Conservation (phyloP, 495 filamentous ascomycete species). For the Recurvomyces mirabilis region DNA sequence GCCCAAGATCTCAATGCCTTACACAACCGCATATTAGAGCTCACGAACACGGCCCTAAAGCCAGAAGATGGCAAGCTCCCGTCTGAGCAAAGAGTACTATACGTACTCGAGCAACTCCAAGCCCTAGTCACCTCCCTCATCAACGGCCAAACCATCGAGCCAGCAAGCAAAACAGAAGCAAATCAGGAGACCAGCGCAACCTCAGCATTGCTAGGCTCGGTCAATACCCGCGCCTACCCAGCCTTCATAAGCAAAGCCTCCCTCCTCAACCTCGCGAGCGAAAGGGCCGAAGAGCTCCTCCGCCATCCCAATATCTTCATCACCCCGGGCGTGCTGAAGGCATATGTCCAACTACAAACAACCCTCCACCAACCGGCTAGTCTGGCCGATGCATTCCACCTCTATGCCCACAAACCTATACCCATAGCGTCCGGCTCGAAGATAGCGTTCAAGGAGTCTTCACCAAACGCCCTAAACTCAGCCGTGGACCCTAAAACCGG, state of each 20-base stretch:
- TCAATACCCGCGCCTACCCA: constrained; percentile 19
- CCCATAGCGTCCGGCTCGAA: constrained; percentile 30
- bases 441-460: constrained; percentile 48
- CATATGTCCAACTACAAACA: constrained; percentile 61
- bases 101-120: constrained; percentile 15
- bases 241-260: constrained; percentile 16
- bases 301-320: constrained; percentile 73
- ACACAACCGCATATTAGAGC: constrained; percentile 14
- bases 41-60: constrained; percentile 4
- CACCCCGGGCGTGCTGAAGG: constrained; percentile 52
- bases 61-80: constrained; percentile 8
- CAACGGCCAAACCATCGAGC: not conserved
- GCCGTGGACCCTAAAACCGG: constrained; percentile 59
- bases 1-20: constrained; percentile 13
- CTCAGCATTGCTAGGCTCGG: constrained; percentile 27
- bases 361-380: constrained; percentile 58
- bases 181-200: constrained; percentile 22
- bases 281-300: constrained; percentile 51
- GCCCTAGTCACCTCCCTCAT: constrained; percentile 9
- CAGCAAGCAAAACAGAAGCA: not conserved
- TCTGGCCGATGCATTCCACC: constrained; percentile 64
- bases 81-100: constrained; percentile 14
- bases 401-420: constrained; percentile 75
- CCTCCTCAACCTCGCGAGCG: constrained; percentile 38
- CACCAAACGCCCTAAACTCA: constrained; percentile 46